Evolutionary conservation across 2,329 filamentous ascomycete genomes (phyloP).

Genomic region (Alternaria arbusti): DNA sequence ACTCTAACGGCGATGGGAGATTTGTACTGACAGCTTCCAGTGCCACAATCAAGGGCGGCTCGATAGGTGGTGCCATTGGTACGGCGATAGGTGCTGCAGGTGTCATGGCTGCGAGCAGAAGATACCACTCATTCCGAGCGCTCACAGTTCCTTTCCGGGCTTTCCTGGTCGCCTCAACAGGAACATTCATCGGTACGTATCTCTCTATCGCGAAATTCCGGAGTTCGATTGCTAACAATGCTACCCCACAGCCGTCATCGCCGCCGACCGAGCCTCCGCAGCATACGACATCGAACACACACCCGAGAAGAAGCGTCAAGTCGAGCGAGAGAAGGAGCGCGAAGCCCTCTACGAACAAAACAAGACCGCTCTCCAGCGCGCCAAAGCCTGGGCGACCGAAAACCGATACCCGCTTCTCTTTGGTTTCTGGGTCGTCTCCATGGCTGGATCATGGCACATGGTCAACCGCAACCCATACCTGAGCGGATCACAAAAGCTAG

Average conservation of each 20-base stretch:
- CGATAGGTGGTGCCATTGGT: conserved; percentile 74
- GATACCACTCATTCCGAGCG: conserved; percentile 78
- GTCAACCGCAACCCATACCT: conserved; percentile 81
- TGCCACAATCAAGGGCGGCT: conserved; percentile 79
- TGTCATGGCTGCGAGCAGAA: conserved; percentile 70
- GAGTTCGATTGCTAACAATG: conserved; percentile 17
- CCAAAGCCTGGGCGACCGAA: conserved; percentile 75
- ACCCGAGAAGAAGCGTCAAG: conserved; percentile 52
- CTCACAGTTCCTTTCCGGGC: conserved; percentile 89
- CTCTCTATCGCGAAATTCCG: neutral
- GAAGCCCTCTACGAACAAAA: conserved; percentile 55
- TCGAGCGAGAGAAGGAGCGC: conserved; percentile 37
- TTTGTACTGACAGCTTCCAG: conserved; percentile 43
- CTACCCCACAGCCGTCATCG: conserved; percentile 69
- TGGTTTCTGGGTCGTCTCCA: conserved; percentile 78
- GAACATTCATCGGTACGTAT: conserved; percentile 75
- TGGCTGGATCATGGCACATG: conserved; percentile 75
- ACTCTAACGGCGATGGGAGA: neutral
- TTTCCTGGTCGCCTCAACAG: conserved; percentile 83
- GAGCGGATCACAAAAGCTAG: conserved; percentile 80
- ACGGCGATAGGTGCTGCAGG: conserved; percentile 70
- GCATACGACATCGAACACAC: conserved; percentile 74
- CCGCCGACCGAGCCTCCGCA: conserved; percentile 78
- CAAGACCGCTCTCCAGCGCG: conserved; percentile 65
- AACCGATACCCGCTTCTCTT: conserved; percentile 90